Conservation (phyloP, 2,329 filamentous ascomycete species). For the Aspergillus sp. region DNA sequence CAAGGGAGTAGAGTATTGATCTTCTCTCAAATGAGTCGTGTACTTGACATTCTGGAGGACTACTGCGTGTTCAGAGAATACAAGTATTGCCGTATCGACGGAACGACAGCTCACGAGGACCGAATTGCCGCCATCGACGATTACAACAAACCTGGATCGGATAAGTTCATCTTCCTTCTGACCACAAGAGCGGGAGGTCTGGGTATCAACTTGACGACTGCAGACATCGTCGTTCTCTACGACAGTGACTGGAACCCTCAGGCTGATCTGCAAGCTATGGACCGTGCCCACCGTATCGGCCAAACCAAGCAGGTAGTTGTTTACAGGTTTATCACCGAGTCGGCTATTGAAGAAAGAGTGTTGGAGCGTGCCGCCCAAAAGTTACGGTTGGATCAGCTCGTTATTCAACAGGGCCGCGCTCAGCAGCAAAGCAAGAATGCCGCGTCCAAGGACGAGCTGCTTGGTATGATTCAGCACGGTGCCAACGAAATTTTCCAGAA, state of each 20-base stretch:
- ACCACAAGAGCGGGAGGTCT: slow-evolving; percentile 95
- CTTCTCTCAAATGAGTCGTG: slow-evolving; percentile 98
- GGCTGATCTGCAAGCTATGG: slow-evolving; percentile 98
- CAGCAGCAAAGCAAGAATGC: slow-evolving; percentile 89
- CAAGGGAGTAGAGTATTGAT: slow-evolving; percentile 96
- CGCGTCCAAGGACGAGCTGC: slow-evolving; percentile 91
- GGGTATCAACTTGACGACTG: slow-evolving; percentile 93
- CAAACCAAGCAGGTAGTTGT: slow-evolving; percentile 98
- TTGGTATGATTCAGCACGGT: slow-evolving; percentile 98
- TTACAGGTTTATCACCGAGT: slow-evolving; percentile 96
- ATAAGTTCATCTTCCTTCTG: slow-evolving; percentile 94
- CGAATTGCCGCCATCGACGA: slow-evolving; percentile 97
- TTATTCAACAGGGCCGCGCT: slow-evolving; percentile 95
- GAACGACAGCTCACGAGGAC: slow-evolving; percentile 94
- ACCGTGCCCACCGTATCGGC: slow-evolving; percentile 95
- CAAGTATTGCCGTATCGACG: slow-evolving; percentile 97
- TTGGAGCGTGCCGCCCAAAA: slow-evolving; percentile 96
- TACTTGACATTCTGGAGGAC: slow-evolving; percentile 95
- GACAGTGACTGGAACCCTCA: slow-evolving; percentile 99
- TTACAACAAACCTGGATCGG: slow-evolving; percentile 93
- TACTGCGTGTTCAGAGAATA: slow-evolving; percentile 96
- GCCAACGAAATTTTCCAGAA: slow-evolving; percentile 90
- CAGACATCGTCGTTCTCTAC: slow-evolving; percentile 94
- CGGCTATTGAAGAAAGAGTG: slow-evolving; percentile 98
- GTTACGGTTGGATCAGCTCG: slow-evolving; percentile 90